Evolutionary conservation across 2,329 filamentous ascomycete genomes (phyloP).

Genomic region (Hypoxylon sp.): DNA sequence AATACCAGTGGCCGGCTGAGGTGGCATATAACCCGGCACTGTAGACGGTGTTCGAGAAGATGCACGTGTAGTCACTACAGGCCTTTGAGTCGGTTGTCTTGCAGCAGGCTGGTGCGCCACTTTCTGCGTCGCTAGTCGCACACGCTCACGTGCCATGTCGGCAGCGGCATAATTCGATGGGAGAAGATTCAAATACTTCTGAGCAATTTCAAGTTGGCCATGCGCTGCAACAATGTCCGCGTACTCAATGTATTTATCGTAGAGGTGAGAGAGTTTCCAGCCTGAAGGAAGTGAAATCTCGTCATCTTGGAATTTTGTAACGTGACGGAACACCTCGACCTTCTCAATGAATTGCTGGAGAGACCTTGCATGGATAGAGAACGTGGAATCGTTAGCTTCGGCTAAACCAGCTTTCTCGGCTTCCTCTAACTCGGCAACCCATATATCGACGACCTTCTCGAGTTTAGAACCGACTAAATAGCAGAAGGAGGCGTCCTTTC

Average conservation of each 20-base stretch:
- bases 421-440: conserved; percentile 91
- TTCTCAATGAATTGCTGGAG: conserved; percentile 98
- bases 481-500: conserved; percentile 96
- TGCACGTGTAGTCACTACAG: conserved; percentile 54
- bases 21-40: conserved; percentile 63
- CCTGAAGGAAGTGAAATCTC: conserved; percentile 79
- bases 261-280: conserved; percentile 91
- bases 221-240: conserved; percentile 94
- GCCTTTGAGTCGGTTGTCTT: conserved; percentile 52
- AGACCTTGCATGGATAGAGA: conserved; percentile 90
- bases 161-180: conserved; percentile 87
- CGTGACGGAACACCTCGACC: conserved; percentile 94
- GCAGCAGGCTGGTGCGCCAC: conserved; percentile 54
- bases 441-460: conserved; percentile 96
- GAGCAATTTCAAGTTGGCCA: conserved; percentile 86
- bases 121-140: conserved; percentile 85
- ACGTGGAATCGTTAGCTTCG: conserved; percentile 81
- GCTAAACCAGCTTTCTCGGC: conserved; percentile 82
- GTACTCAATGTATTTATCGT: conserved; percentile 97
- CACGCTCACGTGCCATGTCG: conserved; percentile 86
- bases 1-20: conserved; percentile 56
- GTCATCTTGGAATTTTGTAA: conserved; percentile 89
- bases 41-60: conserved; percentile 41
- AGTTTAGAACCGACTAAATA: conserved; percentile 96
- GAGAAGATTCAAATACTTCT: conserved; percentile 91